A percentile compares a stretch with the other conserved stretches of the same genome.
Evolutionary conservation across 305 asterid species (phyloP).

Genomic region (Plantago coronopus): DNA sequence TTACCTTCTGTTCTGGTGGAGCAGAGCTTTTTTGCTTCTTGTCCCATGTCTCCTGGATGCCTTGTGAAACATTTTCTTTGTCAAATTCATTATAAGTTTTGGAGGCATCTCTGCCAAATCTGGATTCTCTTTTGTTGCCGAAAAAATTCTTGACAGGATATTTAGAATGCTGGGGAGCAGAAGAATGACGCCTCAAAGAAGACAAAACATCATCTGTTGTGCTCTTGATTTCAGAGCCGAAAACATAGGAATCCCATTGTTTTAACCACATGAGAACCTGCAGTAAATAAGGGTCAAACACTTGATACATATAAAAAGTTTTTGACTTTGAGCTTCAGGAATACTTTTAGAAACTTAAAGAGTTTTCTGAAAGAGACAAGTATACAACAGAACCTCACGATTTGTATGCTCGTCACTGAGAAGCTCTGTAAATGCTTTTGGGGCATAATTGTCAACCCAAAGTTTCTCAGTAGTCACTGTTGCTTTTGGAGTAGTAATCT

Average conservation of each 20-base stretch:
- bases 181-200: constrained; percentile 80
- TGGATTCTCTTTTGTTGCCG: constrained; percentile 41
- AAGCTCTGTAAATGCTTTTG: constrained; percentile 92
- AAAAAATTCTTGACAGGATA: constrained; percentile 44
- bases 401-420: constrained; percentile 96
- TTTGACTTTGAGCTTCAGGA: constrained; percentile 11
- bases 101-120: constrained; percentile 34
- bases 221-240: constrained; percentile 85
- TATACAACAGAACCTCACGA: constrained; percentile 84
- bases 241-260: constrained; percentile 97
- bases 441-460: constrained; percentile 98
- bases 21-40: constrained; percentile 52
- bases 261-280: constrained; percentile 97
- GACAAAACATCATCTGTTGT: constrained; percentile 83
- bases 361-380: constrained; percentile 10
- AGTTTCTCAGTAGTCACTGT: constrained; percentile 58
- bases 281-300: constrained; percentile 22
- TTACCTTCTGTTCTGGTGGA: constrained; percentile 90
- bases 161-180: constrained; percentile 53
- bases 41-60: constrained; percentile 54
- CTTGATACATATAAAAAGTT: neutral
- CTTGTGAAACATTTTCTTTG: constrained; percentile 42
- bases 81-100: constrained; percentile 36
- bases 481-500: constrained; percentile 34
- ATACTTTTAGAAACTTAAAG: constrained; percentile 19